Base-by-base conservation (phyloP, 495 filamentous ascomycete genomes). In the Aspergillus coremiiformis region DNA sequence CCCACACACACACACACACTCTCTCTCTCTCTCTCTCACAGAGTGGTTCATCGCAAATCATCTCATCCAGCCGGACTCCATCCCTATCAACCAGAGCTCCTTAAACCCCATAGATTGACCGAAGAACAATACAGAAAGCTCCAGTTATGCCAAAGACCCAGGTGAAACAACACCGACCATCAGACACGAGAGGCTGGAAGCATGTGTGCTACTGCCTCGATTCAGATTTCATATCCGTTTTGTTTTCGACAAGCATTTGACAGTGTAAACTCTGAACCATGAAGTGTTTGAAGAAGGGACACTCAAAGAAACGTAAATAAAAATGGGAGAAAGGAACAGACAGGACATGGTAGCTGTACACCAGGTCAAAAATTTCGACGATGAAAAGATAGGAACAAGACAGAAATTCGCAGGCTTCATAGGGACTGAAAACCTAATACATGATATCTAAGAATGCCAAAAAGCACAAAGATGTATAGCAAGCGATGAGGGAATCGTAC, bases 401-500 rank as follows among this genome's bases (percentile, higher is more conserved):
- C 51, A 49, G 39, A 54, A 57, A 32, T 45, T n/a, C 30, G 20
- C 12, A 29, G 42, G 23, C 39, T 39, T 27, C 39, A 19, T 20
- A 17, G 7, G 20, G 12, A 47, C 5, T 19, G 27, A 29, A 48
- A 39, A 35, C 37, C 53, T 51, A 44, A 47, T 50, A 52, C 49
- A 57, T 52, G 43, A 52, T 47, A 39, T 58, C 52, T 54, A 54
- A 49, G 47, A 47, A 52, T 45, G 27, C 27, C 14, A 51, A 17
- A 26, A 41, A 32, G 27, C 32, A 32, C 39, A 46, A 56, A 30
- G 44, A 47, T 42, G 33, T 20, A 39, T 30, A 58, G 44, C 50
- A 49, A 42, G 49, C 53, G 57, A 63, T 54, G 49, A 65, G 59
- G 57, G 65, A 60, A 62, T 68, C 59, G 56, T 63, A 65, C 58